Base-by-base conservation (phyloP, 2,329 filamentous ascomycete genomes). In the Trichoderma guizhouense region DNA sequence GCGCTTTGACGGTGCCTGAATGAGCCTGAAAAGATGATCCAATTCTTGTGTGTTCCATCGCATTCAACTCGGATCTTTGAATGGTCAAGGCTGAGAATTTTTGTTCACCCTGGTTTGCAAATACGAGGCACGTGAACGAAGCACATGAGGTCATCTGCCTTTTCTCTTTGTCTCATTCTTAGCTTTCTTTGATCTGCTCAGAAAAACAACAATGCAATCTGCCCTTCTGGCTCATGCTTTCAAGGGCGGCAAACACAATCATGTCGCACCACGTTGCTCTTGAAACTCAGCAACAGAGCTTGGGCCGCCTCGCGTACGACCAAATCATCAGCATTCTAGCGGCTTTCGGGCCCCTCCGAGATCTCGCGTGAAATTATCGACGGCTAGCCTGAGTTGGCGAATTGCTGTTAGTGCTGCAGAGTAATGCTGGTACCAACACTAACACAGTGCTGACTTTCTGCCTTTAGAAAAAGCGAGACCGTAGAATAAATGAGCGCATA, bases 251-350 rank as follows among this genome's bases (percentile, higher is more conserved):
- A 30, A 21, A 11, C 62, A 39, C 55, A 36, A 21, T 32, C n/a
- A 15, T 36, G 57, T 69, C 66, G 66, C 66, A 62, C 66, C 39
- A 69, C 66, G 18, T 34, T 43, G 28, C 57, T 36, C 39, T 39
- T 69, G 66, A 69, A 69, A 69, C 66, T 36, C 57, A 61, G 9
- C 53, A 32, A 18, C 66, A 47, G 15, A 36, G 66, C 57, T 24
- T 34, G 57, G 55, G 26, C 57, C 57, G 34, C 15, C 12, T 69
- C 39, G 26, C 36, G 39, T 69, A 28, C 5, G 60, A 51, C 18
- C 55, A 30, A 26, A 60, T 15, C 34, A 58, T 26, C 28, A 21
- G 12, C 18, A 21, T 68, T 39, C 18, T 28, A 67, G 51, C 32
- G 51, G 51, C 64, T n/a, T 55, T 65, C 39, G 39, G 43, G 6